Conservation (phyloP, 73 alveolate species). For the Diophrys sp. region DNA sequence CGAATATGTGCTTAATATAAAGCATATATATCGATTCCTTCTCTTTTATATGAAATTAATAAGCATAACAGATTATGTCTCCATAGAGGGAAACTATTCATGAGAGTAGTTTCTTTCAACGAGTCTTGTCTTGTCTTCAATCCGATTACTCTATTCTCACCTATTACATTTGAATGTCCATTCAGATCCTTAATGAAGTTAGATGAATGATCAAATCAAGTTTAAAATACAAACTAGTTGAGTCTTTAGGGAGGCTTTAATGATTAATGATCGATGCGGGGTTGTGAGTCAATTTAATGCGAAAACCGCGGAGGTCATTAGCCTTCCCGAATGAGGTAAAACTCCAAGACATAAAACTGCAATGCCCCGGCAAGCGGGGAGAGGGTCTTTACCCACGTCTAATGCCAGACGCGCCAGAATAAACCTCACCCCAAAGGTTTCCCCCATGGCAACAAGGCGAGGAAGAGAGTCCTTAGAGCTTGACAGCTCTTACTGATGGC, state of each 20-base stretch:
- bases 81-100: slow-evolving; percentile 46
- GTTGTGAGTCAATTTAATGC: too few relatives aligned
- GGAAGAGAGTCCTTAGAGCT: too few relatives aligned
- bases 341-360: too few relatives aligned
- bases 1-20: slow-evolving; percentile 40
- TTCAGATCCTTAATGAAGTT: slow-evolving; percentile 60
- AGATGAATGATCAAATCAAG: slow-evolving; percentile 51
- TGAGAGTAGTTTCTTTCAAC: slow-evolving; percentile 49
- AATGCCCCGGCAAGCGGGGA: too few relatives aligned
- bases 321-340: too few relatives aligned
- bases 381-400: too few relatives aligned
- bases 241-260: slow-evolving; percentile 66
- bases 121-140: slow-evolving; percentile 31
- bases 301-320: too few relatives aligned
- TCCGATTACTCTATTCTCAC: slow-evolving; percentile 35
- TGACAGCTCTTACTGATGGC: too few relatives aligned
- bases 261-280: slow-evolving; percentile 62
- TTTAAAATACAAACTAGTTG: slow-evolving; percentile 66
- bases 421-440: too few relatives aligned
- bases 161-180: slow-evolving; percentile 19
- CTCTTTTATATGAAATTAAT: slow-evolving; percentile 53
- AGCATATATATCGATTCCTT: slow-evolving; percentile 54
- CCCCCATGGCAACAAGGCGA: too few relatives aligned
- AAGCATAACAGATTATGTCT: slow-evolving; percentile 41
- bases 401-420: too few relatives aligned